A percentile compares a stretch with the other conserved stretches of the same genome.
These are phyloP conservation scores for Centaurea solstitialis DNA, from an alignment of 129 eudicot species.

Conservation along the genomic window DNA sequence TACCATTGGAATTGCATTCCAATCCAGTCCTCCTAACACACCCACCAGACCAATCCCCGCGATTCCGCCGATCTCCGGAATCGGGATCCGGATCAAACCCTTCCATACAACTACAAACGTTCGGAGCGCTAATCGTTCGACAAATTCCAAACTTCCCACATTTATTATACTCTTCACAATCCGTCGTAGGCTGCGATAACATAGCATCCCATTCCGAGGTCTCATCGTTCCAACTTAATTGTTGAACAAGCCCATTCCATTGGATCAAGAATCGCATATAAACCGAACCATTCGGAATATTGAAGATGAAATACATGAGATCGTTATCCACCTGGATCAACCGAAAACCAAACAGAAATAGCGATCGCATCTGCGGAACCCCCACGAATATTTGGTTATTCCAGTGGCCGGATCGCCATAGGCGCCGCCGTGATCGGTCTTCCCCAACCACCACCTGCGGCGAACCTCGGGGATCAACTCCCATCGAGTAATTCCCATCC, in stretches of 20 bases:
- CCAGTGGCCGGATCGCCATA: slow-evolving; percentile 76
- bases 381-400: slow-evolving; percentile 54
- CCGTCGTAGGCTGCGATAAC: slow-evolving; percentile 39
- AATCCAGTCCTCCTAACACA: slow-evolving; percentile 50
- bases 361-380: slow-evolving; percentile 43
- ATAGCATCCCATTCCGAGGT: slow-evolving; percentile 31
- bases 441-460: slow-evolving; percentile 70
- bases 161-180: slow-evolving; percentile 46
- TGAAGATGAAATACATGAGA: slow-evolving; percentile 41
- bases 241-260: slow-evolving; percentile 56
- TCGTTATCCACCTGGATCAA: slow-evolving; percentile 27
- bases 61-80: slow-evolving; percentile 30
- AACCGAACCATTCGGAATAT: slow-evolving; percentile 7
- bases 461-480: slow-evolving; percentile 59
- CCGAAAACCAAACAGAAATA: slow-evolving; percentile 41
- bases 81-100: slow-evolving; percentile 52
- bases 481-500: slow-evolving; percentile 54
- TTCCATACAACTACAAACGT: slow-evolving; percentile 52
- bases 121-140: background rate
- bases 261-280: slow-evolving; percentile 37
- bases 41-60: slow-evolving; percentile 53
- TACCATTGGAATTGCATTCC: slow-evolving; percentile 37
- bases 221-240: slow-evolving; percentile 33
- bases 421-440: slow-evolving; percentile 18
- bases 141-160: slow-evolving; percentile 70